These are phyloP conservation scores for Penicillium concentricum DNA, from an alignment of 2,329 filamentous ascomycete genomes.

Conservation along the genomic window DNA sequence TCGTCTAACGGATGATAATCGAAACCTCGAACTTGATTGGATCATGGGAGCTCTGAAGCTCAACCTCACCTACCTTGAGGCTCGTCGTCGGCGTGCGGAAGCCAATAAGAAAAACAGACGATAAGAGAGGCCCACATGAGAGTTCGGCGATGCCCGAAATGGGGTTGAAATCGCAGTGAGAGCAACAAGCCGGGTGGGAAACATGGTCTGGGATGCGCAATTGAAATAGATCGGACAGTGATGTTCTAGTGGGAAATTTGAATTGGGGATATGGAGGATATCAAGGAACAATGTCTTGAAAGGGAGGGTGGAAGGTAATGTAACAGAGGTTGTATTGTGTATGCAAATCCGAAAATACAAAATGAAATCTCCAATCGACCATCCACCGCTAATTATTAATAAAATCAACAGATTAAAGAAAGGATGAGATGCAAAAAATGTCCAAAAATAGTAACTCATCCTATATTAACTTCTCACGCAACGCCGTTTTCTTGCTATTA, in stretches of 20 bases:
- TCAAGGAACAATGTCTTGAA: background rate
- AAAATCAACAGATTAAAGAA: background rate
- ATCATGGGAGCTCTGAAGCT: background rate
- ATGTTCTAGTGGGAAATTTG: no score
- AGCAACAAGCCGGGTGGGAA: background rate
- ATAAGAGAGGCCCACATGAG: background rate
- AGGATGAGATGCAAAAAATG: constrained; percentile 9
- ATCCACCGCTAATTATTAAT: background rate
- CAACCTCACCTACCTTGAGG: background rate
- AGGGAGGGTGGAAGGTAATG: background rate
- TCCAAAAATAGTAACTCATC: constrained; percentile 10
- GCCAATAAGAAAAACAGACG: background rate
- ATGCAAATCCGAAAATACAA: constrained; percentile 11
- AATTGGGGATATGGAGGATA: no score
- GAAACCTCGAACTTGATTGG: background rate
- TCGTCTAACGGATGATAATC: no score
- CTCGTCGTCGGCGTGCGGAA: background rate
- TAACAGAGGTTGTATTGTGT: background rate
- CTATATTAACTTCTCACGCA: constrained; percentile 15
- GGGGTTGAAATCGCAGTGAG: background rate
- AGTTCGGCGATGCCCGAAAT: background rate
- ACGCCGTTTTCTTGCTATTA: constrained; percentile 33
- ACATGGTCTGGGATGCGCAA: no score
- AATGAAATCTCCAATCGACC: background rate
- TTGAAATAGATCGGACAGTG: no score